Percentiles rank a stretch among this genome's conserved stretches.
Evolutionary conservation across 192 early-diverging fungal genomes (phyloP).

Genomic region (Mortierella alpina): DNA sequence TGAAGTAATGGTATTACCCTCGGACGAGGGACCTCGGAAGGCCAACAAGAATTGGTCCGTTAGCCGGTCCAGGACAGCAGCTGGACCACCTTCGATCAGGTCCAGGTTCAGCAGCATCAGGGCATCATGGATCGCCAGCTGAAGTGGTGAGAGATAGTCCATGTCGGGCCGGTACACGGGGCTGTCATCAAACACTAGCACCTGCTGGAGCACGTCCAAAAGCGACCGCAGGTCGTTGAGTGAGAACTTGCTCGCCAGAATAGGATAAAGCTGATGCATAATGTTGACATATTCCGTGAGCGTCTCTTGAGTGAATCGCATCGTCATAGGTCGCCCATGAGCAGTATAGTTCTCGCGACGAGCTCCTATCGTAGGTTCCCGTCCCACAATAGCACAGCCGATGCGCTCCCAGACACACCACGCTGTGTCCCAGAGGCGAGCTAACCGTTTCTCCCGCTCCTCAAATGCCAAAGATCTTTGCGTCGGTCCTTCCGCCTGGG

Average conservation of each 20-base stretch:
- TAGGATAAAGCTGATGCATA: slow-evolving; percentile 71
- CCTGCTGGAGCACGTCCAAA: slow-evolving; percentile 58
- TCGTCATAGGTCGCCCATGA: slow-evolving; percentile 38
- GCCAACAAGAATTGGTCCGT: slow-evolving; percentile 37
- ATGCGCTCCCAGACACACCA: slow-evolving; percentile 83
- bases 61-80: slow-evolving; percentile 29
- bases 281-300: slow-evolving; percentile 70
- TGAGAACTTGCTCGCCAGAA: slow-evolving; percentile 63
- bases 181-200: slow-evolving; percentile 74
- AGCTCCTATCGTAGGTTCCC: slow-evolving; percentile 13
- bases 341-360: slow-evolving; percentile 31
- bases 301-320: slow-evolving; percentile 77
- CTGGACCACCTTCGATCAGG: slow-evolving; percentile 31
- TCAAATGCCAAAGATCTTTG: slow-evolving; percentile 2
- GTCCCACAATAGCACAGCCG: slow-evolving; percentile 69
- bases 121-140: slow-evolving; percentile 73
- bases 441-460: slow-evolving; percentile 38
- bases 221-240: slow-evolving; percentile 65
- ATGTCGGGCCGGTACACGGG: slow-evolving; percentile 68
- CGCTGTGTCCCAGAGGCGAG: slow-evolving; percentile 67
- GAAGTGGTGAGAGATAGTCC: slow-evolving; percentile 73
- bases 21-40: neutral
- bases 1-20: slow-evolving; percentile 5
- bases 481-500: neutral
- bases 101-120: slow-evolving; percentile 56